Evolutionary conservation across 228 moss, liverwort and hornwort species (phyloP), one percentile per base, ranked within the genome.

Genomic region (Sphagnum magellanicum): DNA sequence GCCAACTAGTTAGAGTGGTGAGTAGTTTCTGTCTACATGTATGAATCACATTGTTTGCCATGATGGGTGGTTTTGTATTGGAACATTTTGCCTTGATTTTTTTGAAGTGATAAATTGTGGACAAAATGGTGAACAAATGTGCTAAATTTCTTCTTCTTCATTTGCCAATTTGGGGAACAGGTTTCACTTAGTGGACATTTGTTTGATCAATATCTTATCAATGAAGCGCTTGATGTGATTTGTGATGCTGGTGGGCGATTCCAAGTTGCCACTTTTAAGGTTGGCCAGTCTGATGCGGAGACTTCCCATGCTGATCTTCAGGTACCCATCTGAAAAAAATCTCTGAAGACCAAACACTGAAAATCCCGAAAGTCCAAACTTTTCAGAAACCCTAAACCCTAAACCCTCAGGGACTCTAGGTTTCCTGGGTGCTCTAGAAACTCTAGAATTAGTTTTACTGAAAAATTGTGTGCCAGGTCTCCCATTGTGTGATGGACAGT

Each of bases 171-270:
- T 32, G 32, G 32, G 32, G 7, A 10, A 17, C 76, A 93, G 90
- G 90, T 98, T 13, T 90, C 91, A 61, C 72, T 98, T 49, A 84
- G 75, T 79, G 98, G 98, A 55, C 93, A 98, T 70, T 79, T 98
- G 70, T 93, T 98, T 74, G 98, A 98, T 64, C 88, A 93, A 68
- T 86, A 84, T 76, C 93, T 98, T 49, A 98, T 93, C 76, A 98
- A 98, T 67, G 98, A 93, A 73, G 91, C 93, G 59, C 90, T 98
- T 65, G 92, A 98, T 78, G 83, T 91, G 15, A 98, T 93, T 67
- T 85, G 79, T 72, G 74, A 74, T 16, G 91, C 81, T 52, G 93
- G 93, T 64, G 98, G 98, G 64, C 85, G 91, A 16, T 98, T 92
- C 63, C 87, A 83, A 64, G 87, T 93, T 73, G 81, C 88, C 73